Base-by-base conservation (phyloP, 139 green algal species). In the Picochlorum sp. region DNA sequence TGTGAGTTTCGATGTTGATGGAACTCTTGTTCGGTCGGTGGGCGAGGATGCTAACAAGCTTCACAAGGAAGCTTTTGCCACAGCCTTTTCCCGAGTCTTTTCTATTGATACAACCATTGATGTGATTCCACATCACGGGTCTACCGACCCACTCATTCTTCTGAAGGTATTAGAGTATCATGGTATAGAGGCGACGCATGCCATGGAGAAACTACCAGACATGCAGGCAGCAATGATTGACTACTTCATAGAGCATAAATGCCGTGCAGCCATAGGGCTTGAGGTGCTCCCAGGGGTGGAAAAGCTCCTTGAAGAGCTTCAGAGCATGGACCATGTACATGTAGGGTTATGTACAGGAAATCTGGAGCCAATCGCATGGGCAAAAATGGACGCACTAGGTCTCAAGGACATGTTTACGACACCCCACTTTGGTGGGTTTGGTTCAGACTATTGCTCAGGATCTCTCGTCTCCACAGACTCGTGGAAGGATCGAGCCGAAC, bases 331-430 rank as follows among this genome's bases (percentile, higher is more conserved):
- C 1, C 64, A 83, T 51, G 79, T 85, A 26, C 32, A 68, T 1
- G 79, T 83, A 2, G 87, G 87, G 69, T 71, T 97, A 60, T 87
- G 94, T 47, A 95, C 89, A 3, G 91, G 91, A 38, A 97, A 97
- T 77, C 83, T 97, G 38, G 80, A 95, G 65, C 82, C 84, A 2
- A 95, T 97, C 52, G 91, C 83, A 5, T 92, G 86, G 85, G 65
- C 66, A 32, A 95, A 95, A 64, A 89, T 92, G 84, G 61, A 79
- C 45, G 80, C 79, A 1, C 64, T 95, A 57, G 88, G 87, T 6
- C 51, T 97, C 1, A 58, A 81, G 8, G 46, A 83, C 56, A 77
- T 88, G 8, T 97, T 97, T 78, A 86, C 45, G 5, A 18, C 68
- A 10, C 81, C 85, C 13, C 57, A 77, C 3, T 95, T 96, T 76